Percentiles rank a stretch among this genome's conserved stretches.
phyloP scores from a whole-genome alignment of 1,284 basidiomycete genomes.

The Porodaedalea pini region DNA sequence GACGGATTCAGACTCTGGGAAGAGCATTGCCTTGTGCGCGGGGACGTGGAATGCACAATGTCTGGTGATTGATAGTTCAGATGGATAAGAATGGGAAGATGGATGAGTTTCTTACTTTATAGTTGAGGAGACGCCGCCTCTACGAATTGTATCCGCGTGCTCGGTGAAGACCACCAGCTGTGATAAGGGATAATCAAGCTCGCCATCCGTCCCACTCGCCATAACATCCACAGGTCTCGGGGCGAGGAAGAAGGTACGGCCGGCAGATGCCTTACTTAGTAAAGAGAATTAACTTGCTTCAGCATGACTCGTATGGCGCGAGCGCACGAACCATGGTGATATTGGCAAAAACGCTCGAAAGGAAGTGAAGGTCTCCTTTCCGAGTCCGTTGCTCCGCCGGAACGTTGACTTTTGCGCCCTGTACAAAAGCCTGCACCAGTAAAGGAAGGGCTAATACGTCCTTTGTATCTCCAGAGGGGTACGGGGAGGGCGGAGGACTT shows the following conservation, averaged over 20 bases:
- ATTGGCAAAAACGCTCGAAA: conserved; percentile 91
- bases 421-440: conserved; percentile 82
- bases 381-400: conserved; percentile 45
- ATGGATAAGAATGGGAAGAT: conserved; percentile 13
- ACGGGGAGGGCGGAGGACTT: conserved; percentile 60
- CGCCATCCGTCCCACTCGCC: conserved; percentile 31
- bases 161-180: conserved; percentile 87
- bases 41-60: conserved; percentile 73
- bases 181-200: conserved; percentile 72
- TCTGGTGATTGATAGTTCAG: conserved; percentile 38
- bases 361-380: conserved; percentile 82
- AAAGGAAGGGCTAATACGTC: conserved; percentile 69
- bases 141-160: conserved; percentile 78
- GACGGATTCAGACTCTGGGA: conserved; percentile 49
- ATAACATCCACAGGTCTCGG: conserved; percentile 46
- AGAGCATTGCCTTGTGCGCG: conserved; percentile 68
- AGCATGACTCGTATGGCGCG: neutral
- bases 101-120: conserved; percentile 69
- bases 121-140: conserved; percentile 81
- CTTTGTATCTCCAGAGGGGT: conserved; percentile 51
- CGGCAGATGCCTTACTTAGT: conserved; percentile 52
- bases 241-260: conserved; percentile 69
- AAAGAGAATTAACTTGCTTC: neutral
- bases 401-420: conserved; percentile 57
- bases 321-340: conserved; percentile 64